phyloP scores from a whole-genome alignment of 1,284 basidiomycete genomes.

The Trichosporon ovoides region DNA sequence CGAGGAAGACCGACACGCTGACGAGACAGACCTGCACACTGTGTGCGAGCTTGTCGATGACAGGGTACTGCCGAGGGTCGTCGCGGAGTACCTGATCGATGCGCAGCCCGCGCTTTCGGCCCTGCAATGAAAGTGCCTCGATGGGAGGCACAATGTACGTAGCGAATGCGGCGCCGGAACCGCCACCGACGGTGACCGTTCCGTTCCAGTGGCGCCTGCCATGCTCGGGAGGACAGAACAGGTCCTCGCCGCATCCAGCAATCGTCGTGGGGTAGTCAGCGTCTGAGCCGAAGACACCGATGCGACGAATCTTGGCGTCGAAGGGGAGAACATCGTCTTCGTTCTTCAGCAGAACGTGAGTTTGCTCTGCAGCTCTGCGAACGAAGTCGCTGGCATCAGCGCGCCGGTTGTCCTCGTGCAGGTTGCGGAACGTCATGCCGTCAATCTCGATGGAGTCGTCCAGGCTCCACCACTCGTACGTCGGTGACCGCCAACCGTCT shows the following conservation, averaged over 20 bases:
- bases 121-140: conserved; percentile 41
- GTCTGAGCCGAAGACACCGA: conserved; percentile 44
- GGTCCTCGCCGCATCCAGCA: conserved; percentile 39
- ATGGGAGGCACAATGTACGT: conserved; percentile 45
- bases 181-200: conserved; percentile 44
- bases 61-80: conserved; percentile 28
- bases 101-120: conserved; percentile 28
- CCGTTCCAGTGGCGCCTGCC: conserved; percentile 44
- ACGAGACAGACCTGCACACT: conserved; percentile 50
- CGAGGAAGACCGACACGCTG: conserved; percentile 47
- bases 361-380: conserved; percentile 38
- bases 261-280: conserved; percentile 40
- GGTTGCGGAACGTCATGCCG: conserved; percentile 28
- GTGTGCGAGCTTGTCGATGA: conserved; percentile 33
- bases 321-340: conserved; percentile 34
- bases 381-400: conserved; percentile 33
- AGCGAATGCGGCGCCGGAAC: conserved; percentile 41
- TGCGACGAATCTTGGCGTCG: conserved; percentile 25
- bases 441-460: conserved; percentile 29
- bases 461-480: conserved; percentile 48
- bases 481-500: conserved; percentile 53
- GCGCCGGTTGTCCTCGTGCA: conserved; percentile 31
- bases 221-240: conserved; percentile 36
- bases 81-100: conserved; percentile 44
- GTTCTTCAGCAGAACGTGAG: conserved; percentile 40